A percentile compares a stretch with the other conserved stretches of the same genome.
Conservation (phyloP, 2,329 filamentous ascomycete genomes). For the Cladosporium sp. region DNA sequence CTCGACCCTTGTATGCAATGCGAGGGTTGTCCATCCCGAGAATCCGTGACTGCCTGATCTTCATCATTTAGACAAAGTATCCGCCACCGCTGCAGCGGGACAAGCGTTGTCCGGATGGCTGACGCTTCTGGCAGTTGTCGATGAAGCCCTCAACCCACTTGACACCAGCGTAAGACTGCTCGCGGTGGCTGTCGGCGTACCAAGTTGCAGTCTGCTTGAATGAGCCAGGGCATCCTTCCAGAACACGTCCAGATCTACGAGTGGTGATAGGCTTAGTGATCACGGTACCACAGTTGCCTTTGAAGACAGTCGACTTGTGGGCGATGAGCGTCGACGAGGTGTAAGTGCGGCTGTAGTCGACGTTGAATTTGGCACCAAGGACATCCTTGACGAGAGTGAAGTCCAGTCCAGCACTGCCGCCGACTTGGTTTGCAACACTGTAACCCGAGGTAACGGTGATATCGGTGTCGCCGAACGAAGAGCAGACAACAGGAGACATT, state of each 20-base stretch:
- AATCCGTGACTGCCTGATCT: neutral
- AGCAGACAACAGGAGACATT: constrained; percentile 27
- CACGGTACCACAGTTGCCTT: constrained; percentile 26
- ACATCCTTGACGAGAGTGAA: constrained; percentile 12
- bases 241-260: constrained; percentile 27
- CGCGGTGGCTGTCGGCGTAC: constrained; percentile 27
- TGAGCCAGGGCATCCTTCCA: constrained; percentile 26
- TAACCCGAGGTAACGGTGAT: constrained; percentile 22
- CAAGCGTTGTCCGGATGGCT: neutral
- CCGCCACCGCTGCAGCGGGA: neutral
- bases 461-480: constrained; percentile 12
- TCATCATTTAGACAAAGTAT: neutral
- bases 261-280: constrained; percentile 28
- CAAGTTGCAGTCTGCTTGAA: constrained; percentile 26
- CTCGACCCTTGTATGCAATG: neutral
- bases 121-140: constrained; percentile 26
- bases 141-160: constrained; percentile 27
- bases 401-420: neutral
- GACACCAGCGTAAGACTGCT: constrained; percentile 25
- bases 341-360: constrained; percentile 20
- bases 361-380: constrained; percentile 10
- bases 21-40: neutral
- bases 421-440: constrained; percentile 9
- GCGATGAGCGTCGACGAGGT: constrained; percentile 19
- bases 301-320: constrained; percentile 23